phyloP scores from a whole-genome alignment of 768 basidiomycete genomes.

The Trametes villosa region DNA sequence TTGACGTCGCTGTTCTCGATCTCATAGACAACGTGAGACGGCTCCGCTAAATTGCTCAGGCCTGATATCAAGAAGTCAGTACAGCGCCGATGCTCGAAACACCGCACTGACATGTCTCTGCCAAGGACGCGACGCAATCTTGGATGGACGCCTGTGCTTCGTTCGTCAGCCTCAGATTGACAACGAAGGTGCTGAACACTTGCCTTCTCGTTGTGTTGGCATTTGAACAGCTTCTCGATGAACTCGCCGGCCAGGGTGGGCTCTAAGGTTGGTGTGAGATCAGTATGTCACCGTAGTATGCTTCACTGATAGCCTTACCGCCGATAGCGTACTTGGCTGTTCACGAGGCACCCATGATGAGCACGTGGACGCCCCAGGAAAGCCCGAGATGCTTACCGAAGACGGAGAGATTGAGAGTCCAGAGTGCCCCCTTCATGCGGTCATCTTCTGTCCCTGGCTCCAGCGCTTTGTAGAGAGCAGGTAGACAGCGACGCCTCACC shows the following conservation, averaged over 20 bases:
- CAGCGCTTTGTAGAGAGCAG: constrained; percentile 58
- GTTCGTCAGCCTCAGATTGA: neutral
- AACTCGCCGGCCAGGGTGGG: constrained; percentile 65
- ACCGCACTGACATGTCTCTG: constrained; percentile 57
- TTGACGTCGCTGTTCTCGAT: constrained; percentile 50
- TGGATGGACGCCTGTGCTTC: constrained; percentile 70
- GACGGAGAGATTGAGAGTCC: constrained; percentile 67
- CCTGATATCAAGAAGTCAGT: constrained; percentile 40
- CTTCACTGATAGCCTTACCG: constrained; percentile 33
- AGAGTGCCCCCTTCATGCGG: constrained; percentile 90
- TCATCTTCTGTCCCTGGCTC: constrained; percentile 80
- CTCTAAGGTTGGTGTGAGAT: constrained; percentile 44
- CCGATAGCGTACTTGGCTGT: constrained; percentile 47
- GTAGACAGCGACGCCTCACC: constrained; percentile 63
- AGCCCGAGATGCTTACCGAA: constrained; percentile 47
- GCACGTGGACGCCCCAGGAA: too few relatives aligned
- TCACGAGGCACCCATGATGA: neutral
- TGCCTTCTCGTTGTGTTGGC: constrained; percentile 87
- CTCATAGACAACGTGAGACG: constrained; percentile 58
- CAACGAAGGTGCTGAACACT: neutral
- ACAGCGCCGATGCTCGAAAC: too few relatives aligned
- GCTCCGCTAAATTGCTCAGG: constrained; percentile 64
- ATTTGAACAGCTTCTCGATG: constrained; percentile 63
- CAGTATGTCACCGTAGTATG: neutral
- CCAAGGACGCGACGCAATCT: constrained; percentile 64